Evolutionary conservation across 306 rosid species (phyloP), one percentile per base, ranked within the genome.

Genomic region (Mucuna pruriens): DNA sequence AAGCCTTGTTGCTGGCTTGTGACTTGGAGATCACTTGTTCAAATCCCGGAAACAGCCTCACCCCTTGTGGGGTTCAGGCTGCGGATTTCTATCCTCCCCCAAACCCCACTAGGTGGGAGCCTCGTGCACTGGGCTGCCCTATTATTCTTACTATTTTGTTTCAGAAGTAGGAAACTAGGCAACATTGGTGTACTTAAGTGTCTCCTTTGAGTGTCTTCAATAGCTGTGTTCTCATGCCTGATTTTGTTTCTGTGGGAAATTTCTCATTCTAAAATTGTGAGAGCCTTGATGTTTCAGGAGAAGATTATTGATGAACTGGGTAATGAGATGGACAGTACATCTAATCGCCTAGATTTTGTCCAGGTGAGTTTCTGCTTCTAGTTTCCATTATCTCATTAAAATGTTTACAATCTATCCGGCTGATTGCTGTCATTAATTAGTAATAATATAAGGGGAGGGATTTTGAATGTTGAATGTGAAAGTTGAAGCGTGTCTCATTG

Each of bases 341-440:
- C 98, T 62, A 92, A 92, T 71, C 98, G 99, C 63, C 90, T 96
- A 19, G 97, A 96, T 88, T 96, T 96, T 81, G 98, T 96, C 77
- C 99, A 96, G 89, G 99, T 96, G 82, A 86, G 98, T 84, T 80
- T 84, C 68, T 67, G 74, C 82, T 7, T 75, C 20, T 48, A 57
- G 76, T 58, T 81, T 84, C n/a, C 17, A 39, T 65, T 64, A 8
- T 71, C 15, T 20, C n/a, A 63, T 71, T 52, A 2, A 70, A 49
- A 63, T 65, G 31, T 11, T 64, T 34, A 63, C 76, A 58, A 26
- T 72, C 57, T 83, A 69, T 79, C 81, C 39, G 34, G 40, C 29
- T 40, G 31, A 67, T 75, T 78, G 60, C 34, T 68, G 15, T 60
- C 44, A 29, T 22, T 33, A 42, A 29, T 44, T 17, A 73, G 15